Percentiles rank a stretch among this genome's conserved stretches.
These are phyloP conservation scores for Solanum hybrid DNA, from an alignment of 305 asterid species.

Conservation along the genomic window DNA sequence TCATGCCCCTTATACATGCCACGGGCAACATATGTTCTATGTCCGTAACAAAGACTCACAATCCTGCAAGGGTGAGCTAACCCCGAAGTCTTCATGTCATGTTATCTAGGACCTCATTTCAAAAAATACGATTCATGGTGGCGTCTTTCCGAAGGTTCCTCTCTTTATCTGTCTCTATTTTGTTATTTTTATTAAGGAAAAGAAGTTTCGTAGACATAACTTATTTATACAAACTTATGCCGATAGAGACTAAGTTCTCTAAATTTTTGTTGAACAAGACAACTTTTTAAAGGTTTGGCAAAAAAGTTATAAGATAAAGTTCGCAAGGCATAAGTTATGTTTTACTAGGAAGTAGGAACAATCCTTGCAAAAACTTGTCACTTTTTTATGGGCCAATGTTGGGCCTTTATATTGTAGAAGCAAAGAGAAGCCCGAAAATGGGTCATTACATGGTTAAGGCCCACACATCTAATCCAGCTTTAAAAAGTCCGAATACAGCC, in stretches of 20 bases:
- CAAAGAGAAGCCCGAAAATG: neutral
- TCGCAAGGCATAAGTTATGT: neutral
- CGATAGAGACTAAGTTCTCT: neutral
- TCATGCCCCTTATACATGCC: neutral
- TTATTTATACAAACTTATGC: neutral
- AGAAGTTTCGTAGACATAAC: no score
- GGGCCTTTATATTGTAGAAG: neutral
- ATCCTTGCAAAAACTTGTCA: neutral
- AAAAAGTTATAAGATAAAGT: neutral
- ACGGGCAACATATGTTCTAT: neutral
- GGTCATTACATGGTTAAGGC: neutral
- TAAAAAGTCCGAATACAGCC: neutral
- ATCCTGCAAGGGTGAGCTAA: neutral
- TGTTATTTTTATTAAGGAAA: neutral
- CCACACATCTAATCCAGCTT: neutral
- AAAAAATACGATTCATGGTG: no score
- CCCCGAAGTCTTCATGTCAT: neutral
- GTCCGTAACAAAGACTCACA: neutral
- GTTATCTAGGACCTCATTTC: neutral
- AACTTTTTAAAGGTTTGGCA: neutral
- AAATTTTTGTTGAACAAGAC: neutral
- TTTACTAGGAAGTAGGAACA: neutral
- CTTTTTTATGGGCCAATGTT: neutral
- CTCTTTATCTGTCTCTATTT: no score
- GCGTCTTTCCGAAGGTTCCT: neutral